Evolutionary conservation across 2,329 filamentous ascomycete genomes (phyloP), one percentile per base, ranked within the genome.

Genomic region (Aspergillus amoenus): DNA sequence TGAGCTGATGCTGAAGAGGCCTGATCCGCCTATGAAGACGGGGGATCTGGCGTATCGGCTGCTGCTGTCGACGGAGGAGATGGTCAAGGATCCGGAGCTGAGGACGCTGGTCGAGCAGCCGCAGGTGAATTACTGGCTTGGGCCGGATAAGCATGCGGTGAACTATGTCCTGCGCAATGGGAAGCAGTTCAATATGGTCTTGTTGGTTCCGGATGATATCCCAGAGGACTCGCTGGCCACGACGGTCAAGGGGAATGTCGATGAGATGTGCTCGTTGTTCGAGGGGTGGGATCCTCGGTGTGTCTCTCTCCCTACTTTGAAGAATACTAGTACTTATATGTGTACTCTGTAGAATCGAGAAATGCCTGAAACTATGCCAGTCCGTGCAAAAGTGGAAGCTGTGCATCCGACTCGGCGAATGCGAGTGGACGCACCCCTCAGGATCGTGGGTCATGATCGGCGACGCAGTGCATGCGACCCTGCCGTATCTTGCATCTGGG

Each of bases 381-480:
- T 82, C 79, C 0, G 83, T 87, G 0, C 78, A 78, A 49, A 88
- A 87, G 67, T 88, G 84, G 84, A 76, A 82, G 2, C 70, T 87
- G 0, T 84, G 81, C 67, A 85, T 84, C 56, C 77, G 84, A 0
- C 44, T 46, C 1, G 44, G 44, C 18, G 44, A 46, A 2, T 17
- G 22, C n/a, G 24, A 46, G 0, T 46, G 44, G 44, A 46, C 44
- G 0, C 44, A 46, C 24, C 24, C 44, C 4, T 46, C 78, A 0
- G 84, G 79, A 0, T 73, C 81, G 0, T 85, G 86, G 63, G 81
- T 82, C 0, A 78, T 88, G 65, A 74, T 88, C 0, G 86, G 86
- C 0, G 86, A 88, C 63, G 83, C 85, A 0, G 84, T 84, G 2
- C 85, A 88, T 60, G 84, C 86, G 1, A 88, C 84, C 0, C 74